These are phyloP conservation scores for Diplodia scrobiculata DNA, from an alignment of 2,329 filamentous ascomycete genomes.

Conservation along the genomic window DNA sequence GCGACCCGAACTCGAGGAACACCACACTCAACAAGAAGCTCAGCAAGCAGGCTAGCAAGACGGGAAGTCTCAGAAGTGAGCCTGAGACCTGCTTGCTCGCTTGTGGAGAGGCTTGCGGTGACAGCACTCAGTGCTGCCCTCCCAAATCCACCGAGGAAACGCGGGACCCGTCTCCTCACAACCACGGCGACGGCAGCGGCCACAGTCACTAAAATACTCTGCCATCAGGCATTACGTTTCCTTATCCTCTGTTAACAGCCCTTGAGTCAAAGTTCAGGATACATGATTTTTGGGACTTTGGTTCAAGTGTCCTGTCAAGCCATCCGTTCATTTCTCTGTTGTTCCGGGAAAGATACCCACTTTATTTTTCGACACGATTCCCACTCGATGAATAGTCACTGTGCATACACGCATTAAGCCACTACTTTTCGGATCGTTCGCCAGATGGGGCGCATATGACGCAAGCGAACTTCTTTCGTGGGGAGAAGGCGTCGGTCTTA, in stretches of 20 bases:
- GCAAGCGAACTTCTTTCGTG: background rate
- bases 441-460: background rate
- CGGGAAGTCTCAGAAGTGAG: slow-evolving; percentile 42
- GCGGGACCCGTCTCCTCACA: slow-evolving; percentile 12
- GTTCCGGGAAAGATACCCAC: slow-evolving; percentile 18
- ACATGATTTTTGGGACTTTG: background rate
- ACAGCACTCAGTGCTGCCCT: slow-evolving; percentile 48
- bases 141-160: slow-evolving; percentile 33
- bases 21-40: slow-evolving; percentile 16
- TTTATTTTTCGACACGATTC: slow-evolving; percentile 1
- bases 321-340: slow-evolving; percentile 5
- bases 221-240: background rate
- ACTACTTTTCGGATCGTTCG: background rate
- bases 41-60: slow-evolving; percentile 38
- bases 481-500: background rate
- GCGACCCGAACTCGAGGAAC: slow-evolving; percentile 29
- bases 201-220: background rate
- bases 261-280: background rate
- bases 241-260: background rate
- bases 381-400: background rate
- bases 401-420: background rate
- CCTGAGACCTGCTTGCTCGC: slow-evolving; percentile 47
- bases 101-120: slow-evolving; percentile 49
- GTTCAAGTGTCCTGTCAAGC: background rate
- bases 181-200: slow-evolving; percentile 17